phyloP scores from a whole-genome alignment of 495 filamentous ascomycete species.

The Tirmania nivea region DNA sequence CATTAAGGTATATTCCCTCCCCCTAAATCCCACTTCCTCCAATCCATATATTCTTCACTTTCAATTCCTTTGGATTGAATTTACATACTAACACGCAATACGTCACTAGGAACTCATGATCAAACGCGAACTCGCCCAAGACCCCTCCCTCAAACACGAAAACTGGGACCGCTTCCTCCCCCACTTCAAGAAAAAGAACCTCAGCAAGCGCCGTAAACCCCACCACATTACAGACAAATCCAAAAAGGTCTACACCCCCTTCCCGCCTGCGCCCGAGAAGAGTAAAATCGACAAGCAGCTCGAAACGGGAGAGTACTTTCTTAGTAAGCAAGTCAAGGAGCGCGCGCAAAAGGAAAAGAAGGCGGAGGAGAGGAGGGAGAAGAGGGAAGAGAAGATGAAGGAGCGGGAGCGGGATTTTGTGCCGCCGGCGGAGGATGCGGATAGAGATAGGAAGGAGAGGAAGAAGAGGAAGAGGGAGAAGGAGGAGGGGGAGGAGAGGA shows the following conservation, averaged over 20 bases:
- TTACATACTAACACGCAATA: not conserved
- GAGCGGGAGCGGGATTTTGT: slow-evolving; percentile 68
- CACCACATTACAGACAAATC: slow-evolving; percentile 77
- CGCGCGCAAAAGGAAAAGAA: slow-evolving; percentile 55
- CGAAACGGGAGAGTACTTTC: slow-evolving; percentile 92
- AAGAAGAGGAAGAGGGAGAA: slow-evolving; percentile 32
- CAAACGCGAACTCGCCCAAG: slow-evolving; percentile 91
- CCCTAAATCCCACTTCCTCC: not conserved
- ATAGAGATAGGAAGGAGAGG: slow-evolving; percentile 34
- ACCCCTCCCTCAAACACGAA: slow-evolving; percentile 65
- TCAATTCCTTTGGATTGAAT: not conserved
- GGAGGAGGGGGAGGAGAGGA: slow-evolving; percentile 4
- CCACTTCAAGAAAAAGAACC: slow-evolving; percentile 89
- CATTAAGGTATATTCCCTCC: slow-evolving; percentile 39
- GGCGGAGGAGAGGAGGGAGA: slow-evolving; percentile 58
- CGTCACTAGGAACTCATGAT: slow-evolving; percentile 64
- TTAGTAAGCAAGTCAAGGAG: slow-evolving; percentile 78
- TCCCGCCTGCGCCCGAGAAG: slow-evolving; percentile 55
- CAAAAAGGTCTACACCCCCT: slow-evolving; percentile 77
- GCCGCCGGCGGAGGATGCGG: slow-evolving; percentile 50
- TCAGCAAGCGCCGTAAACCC: slow-evolving; percentile 63
- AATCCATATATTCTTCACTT: not conserved
- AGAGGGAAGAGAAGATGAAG: slow-evolving; percentile 72
- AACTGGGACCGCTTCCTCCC: slow-evolving; percentile 93
- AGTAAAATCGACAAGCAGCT: slow-evolving; percentile 97